These are phyloP conservation scores for Aspergillus carlsbadensis DNA, from an alignment of 495 filamentous ascomycete genomes.

Conservation along the genomic window DNA sequence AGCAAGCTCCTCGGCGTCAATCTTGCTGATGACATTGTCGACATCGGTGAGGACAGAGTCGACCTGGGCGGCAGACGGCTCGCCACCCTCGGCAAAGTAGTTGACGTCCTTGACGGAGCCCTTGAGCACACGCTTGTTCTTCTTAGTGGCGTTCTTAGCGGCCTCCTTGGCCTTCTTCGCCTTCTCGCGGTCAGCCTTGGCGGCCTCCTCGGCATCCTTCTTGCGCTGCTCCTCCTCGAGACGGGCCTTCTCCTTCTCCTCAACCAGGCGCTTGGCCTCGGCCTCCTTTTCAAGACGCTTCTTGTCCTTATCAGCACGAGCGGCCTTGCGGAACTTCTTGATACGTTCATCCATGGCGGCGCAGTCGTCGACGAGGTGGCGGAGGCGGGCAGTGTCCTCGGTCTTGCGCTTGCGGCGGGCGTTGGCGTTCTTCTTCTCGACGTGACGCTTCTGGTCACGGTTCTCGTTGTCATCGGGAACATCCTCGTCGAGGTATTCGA, in stretches of 20 bases:
- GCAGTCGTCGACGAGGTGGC: slow-evolving; percentile 83
- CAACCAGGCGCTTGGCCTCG: slow-evolving; percentile 76
- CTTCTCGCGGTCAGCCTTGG: slow-evolving; percentile 76
- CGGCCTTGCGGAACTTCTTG: slow-evolving; percentile 91
- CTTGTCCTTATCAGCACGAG: slow-evolving; percentile 90
- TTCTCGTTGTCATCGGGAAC: slow-evolving; percentile 98
- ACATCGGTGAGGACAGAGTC: slow-evolving; percentile 83
- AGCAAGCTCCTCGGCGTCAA: slow-evolving; percentile 85
- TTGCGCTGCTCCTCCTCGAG: slow-evolving; percentile 73
- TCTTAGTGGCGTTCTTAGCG: slow-evolving; percentile 96
- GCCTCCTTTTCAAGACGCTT: slow-evolving; percentile 89
- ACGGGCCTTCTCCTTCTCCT: slow-evolving; percentile 74
- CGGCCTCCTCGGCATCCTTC: slow-evolving; percentile 81
- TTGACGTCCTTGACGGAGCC: slow-evolving; percentile 92
- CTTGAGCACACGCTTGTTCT: slow-evolving; percentile 96
- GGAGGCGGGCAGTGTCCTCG: slow-evolving; percentile 88
- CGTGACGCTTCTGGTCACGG: slow-evolving; percentile 96
- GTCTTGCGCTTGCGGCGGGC: slow-evolving; percentile 98
- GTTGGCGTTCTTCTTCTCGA: slow-evolving; percentile 97
- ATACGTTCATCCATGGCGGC: slow-evolving; percentile 86
- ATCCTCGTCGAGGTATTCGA: slow-evolving; percentile 98
- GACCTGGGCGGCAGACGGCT: slow-evolving; percentile 69
- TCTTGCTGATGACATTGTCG: slow-evolving; percentile 83
- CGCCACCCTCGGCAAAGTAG: slow-evolving; percentile 67
- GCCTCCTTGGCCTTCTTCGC: slow-evolving; percentile 98